phyloP scores from a whole-genome alignment of 129 eudicot species.

The Gnaphalium uliginosum region DNA sequence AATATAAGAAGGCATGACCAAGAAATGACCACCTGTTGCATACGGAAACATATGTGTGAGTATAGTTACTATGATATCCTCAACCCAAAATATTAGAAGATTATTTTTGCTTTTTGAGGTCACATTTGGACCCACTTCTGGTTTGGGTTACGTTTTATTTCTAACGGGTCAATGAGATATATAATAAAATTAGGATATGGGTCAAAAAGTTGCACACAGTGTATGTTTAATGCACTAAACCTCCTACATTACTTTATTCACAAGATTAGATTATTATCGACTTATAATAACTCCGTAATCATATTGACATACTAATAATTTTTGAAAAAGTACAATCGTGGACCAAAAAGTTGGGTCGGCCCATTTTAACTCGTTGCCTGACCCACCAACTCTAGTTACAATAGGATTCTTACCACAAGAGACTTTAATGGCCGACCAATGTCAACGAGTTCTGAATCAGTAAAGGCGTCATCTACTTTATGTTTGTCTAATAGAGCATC shows the following conservation, averaged over 20 bases:
- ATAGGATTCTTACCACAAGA: conserved; percentile 57
- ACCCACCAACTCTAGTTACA: conserved; percentile 3
- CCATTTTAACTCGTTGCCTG: background rate
- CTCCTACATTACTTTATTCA: background rate
- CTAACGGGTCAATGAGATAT: background rate
- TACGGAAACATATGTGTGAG: conserved; percentile 3
- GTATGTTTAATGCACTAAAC: background rate
- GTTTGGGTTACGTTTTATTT: background rate
- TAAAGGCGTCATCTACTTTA: conserved; percentile 54
- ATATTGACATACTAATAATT: background rate
- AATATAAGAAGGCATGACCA: conserved; percentile 60
- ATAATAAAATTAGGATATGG: background rate
- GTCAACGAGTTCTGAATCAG: conserved; percentile 52
- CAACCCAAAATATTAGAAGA: background rate
- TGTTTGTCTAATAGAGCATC: conserved; percentile 80
- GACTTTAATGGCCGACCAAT: conserved; percentile 71
- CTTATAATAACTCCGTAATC: background rate
- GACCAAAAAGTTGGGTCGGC: background rate
- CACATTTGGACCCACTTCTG: background rate
- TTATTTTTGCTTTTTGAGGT: background rate
- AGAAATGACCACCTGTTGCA: conserved; percentile 62
- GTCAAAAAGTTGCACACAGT: background rate
- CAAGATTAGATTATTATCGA: background rate
- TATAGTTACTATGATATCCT: background rate
- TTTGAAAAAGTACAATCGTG: background rate